Base-by-base conservation (phyloP, 192 early-diverging fungal genomes). In the Podila epigama region DNA sequence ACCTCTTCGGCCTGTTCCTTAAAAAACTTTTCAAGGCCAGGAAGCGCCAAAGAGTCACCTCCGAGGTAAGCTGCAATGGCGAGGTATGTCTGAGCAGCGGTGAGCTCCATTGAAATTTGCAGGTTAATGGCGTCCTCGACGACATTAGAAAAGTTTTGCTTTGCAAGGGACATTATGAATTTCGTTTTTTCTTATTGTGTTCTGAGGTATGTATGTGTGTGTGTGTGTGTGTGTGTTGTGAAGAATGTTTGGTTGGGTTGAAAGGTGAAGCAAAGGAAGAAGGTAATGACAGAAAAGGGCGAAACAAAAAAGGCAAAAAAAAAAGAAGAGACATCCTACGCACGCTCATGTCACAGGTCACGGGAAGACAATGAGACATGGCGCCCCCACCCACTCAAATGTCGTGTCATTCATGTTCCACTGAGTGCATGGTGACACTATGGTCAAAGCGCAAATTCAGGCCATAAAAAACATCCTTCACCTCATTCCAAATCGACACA, bases 1-100 rank as follows among this genome's bases (percentile, higher is more conserved):
- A 67, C 71, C 60, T 86, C 85, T n/a, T 83, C 53, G 31, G 83
- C 69, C 58, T 72, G 70, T 52, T 82, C 73, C 33, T 75, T 72
- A 61, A 86, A 86, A 50, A 69, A 86, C 64, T 86, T 84, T 54
- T 81, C 81, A 32, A 84, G 55, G 6, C 85, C 85, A 40, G 85
- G 85, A 22, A 86, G 60, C n/a, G 82, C 81, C 6, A 83, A 66
- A 22, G 60, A 51, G 29, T 72, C 63, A n/a, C 69, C 59, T 20
- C 63, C 60, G 27, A 82, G 77, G 79, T 79, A 86, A n/a, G 83
- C 67, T 16, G 83, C 67, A 69, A 86, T 75, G 50, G 83, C 69
- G 8, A 83, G 66, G 56, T 86, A 86, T n/a, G 79, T 75, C 50
- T 83, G 83, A 44, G 83, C 77, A 34, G 85, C 85, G 33, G 83